Base-by-base conservation (phyloP, 495 filamentous ascomycete genomes). In the Xylaria cubensis region DNA sequence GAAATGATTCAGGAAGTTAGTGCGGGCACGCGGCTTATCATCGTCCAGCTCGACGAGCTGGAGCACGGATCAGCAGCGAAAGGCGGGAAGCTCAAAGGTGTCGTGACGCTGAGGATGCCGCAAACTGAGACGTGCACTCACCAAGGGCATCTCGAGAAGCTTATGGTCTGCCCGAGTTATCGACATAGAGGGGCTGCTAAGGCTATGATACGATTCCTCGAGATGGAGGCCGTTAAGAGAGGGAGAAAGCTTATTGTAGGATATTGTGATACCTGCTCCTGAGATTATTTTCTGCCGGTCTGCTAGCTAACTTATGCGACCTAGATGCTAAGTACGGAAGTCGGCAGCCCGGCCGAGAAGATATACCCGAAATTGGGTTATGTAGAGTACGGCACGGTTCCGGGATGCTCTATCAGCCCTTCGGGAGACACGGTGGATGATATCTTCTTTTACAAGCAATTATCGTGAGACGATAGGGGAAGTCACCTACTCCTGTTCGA, bases 401-500 rank as follows among this genome's bases (percentile, higher is more conserved):
- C 82, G 32, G 73, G 74, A 17, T 84, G 81, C 65, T 79, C 76
- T 44, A 74, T 73, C 10, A 67, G 73, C 24, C 73, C 77, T 9
- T 76, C 70, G 17, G 77, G 74, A 58, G 72, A 58, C 2, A 74
- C 76, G 36, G 81, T 77, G 73, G 80, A 80, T 70, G 77, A 79
- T 53, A 80, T 80, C 0, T 81, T 83, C 58, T 84, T 82, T 67
- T 84, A 83, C 66, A 84, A 84, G 70, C 76, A 82, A 66, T 67
- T 82, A 6, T 8, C 9, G 1, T 61, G 17, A 61, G 6, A 36
- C 56, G 5, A 36, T 26, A 15, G 32, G 62, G 39, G 51, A 39
- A 65, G 41, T 29, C 13, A 7, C 29, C 2, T 39, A 36, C 32
- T 39, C 32, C 9, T 7, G 32, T 21, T 34, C 3, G 50, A 0